Evolutionary conservation across 2,329 filamentous ascomycete genomes (phyloP), one percentile per base, ranked within the genome.

Genomic region (Phyllosticta ampelicida): DNA sequence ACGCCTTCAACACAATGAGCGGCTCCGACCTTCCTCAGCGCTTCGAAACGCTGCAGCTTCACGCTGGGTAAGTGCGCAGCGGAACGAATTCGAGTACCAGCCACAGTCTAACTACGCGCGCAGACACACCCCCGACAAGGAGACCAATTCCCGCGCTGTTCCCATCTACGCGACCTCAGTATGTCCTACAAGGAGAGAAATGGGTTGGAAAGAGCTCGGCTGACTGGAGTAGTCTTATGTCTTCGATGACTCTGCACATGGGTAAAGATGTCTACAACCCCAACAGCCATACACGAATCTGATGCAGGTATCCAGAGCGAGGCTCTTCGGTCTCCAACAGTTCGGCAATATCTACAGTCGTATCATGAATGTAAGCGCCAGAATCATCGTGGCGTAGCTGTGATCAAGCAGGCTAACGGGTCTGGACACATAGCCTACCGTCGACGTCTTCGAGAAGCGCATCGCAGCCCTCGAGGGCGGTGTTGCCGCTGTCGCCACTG

Each of bases 261-360:
- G 23, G 23, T 26, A 26, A 26, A 26, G 23, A 26, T 26, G 3
- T 26, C 23, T 8, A 26, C 23, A 3, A 26, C 23, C n/a, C 23
- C 23, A 26, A 8, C 23, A 26, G 3, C 23, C 8, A 26, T 26
- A 26, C 23, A 26, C 3, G 8, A 8, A 3, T 26, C 23, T 26
- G 8, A 26, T 26, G 23, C 23, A 26, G 23, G 8, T 3, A 26
- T 4, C 3, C 23, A 26, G 90, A 62, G 94, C 94, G 58, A 86
- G 90, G 72, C 86, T 99, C 49, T 99, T 99, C 71, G 89, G 90
- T 70, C 88, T 99, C 73, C 95, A 97, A 78, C 90, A 97, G 76
- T 87, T 89, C 67, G 94, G 91, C 75, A 97, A 97, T 77, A 95
- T 97, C 73, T 99, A 99, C 80, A 94, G 86, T 72, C 89, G 94